A percentile compares a stretch with the other conserved stretches of the same genome.
Evolutionary conservation across 768 basidiomycete genomes (phyloP).

Genomic region (Rickenella mellea): DNA sequence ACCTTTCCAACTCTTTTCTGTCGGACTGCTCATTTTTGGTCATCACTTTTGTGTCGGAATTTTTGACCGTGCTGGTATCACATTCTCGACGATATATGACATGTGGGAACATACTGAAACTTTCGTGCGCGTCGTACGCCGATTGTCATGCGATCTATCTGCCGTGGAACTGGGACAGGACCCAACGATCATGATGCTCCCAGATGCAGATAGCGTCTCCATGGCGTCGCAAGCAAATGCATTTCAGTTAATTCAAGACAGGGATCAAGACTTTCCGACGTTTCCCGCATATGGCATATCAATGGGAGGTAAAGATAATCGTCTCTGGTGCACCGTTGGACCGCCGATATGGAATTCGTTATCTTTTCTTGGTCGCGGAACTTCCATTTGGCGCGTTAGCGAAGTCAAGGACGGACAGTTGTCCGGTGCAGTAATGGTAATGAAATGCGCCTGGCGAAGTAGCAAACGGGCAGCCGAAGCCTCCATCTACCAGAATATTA

Average conservation of each 20-base stretch:
- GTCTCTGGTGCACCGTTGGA: not conserved
- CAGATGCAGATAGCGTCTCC: not conserved
- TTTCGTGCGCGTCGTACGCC: constrained; percentile 18
- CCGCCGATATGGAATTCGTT: constrained; percentile 1
- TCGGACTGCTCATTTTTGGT: constrained; percentile 20
- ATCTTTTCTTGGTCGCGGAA: constrained; percentile 12
- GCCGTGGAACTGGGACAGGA: constrained; percentile 4
- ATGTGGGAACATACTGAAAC: constrained; percentile 13
- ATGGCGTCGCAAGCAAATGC: not conserved
- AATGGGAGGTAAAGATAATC: not conserved
- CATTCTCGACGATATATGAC: constrained; percentile 15
- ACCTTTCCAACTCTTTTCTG: constrained; percentile 21
- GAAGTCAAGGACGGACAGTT: not conserved
- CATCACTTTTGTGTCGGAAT: constrained; percentile 20
- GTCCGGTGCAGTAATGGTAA: no score
- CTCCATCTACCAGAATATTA: no score
- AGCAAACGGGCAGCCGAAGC: not conserved
- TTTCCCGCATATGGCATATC: no score
- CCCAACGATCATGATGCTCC: constrained; percentile 2
- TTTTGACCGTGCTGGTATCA: constrained; percentile 21
- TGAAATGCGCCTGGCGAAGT: constrained; percentile 7
- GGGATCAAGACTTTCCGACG: no score
- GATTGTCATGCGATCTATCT: constrained; percentile 4
- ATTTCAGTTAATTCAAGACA: no score
- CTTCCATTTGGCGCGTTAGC: constrained; percentile 7